Conservation (phyloP, 192 early-diverging fungal genomes). For the Jimgerdemannia lactiflua region DNA sequence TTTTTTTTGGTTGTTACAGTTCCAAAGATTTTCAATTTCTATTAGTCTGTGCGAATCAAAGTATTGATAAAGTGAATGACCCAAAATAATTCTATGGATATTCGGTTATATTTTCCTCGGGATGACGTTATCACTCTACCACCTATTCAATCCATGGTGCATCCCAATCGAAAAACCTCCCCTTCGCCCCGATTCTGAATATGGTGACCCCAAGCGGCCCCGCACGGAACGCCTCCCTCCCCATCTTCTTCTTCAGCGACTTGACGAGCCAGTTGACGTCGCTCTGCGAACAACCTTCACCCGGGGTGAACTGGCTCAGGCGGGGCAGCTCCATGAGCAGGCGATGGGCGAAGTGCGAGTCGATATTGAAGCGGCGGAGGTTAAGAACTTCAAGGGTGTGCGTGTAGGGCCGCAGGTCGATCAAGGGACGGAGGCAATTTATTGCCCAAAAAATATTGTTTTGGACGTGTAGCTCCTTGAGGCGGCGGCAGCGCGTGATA, state of each 20-base stretch:
- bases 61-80: too few species aligned
- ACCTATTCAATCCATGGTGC: not conserved
- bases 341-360: not conserved
- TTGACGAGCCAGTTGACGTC: not conserved
- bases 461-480: not conserved
- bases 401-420: not conserved
- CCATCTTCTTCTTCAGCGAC: not conserved
- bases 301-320: not conserved
- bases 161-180: not conserved
- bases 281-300: not conserved
- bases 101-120: too few species aligned
- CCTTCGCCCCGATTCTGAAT: not conserved
- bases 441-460: not conserved
- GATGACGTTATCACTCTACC: not conserved
- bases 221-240: not conserved
- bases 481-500: not conserved
- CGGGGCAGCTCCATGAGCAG: not conserved
- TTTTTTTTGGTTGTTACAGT: too few species aligned
- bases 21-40: too few species aligned
- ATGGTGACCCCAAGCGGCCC: not conserved
- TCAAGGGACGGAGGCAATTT: not conserved
- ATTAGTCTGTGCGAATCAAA: too few species aligned
- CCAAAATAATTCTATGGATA: too few species aligned
- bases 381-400: not conserved
- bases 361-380: not conserved